Evolutionary conservation across 768 basidiomycete species (phyloP).

Genomic region (Mycena crocata): DNA sequence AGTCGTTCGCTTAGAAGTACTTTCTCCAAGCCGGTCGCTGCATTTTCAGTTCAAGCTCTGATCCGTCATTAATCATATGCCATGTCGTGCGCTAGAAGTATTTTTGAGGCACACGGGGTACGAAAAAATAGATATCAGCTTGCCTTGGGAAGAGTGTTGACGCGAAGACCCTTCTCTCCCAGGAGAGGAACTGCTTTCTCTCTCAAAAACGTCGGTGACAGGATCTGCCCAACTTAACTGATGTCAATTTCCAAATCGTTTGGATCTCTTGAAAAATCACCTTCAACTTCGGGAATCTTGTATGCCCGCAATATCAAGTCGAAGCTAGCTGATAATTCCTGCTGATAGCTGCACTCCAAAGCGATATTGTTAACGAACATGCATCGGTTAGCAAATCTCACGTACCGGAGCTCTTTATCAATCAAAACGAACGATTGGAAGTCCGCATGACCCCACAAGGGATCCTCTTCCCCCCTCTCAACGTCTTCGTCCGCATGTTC

Average conservation of each 20-base stretch:
- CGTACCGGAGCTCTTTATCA: neutral
- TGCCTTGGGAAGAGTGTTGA: conserved; percentile 2
- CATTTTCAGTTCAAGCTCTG: neutral
- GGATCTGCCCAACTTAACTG: neutral
- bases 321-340: neutral
- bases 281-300: neutral
- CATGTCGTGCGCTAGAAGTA: neutral
- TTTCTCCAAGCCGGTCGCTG: neutral
- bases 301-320: neutral
- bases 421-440: conserved; percentile 4
- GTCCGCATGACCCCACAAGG: neutral
- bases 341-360: neutral
- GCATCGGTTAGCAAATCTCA: neutral
- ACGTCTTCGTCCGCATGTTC: neutral
- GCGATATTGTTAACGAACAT: neutral
- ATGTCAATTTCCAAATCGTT: neutral
- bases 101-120: neutral
- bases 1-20: neutral
- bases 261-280: neutral
- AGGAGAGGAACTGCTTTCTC: neutral
- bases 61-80: neutral
- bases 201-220: neutral
- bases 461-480: neutral
- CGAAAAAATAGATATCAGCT: neutral
- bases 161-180: neutral